Evolutionary conservation across 2,329 filamentous ascomycete species (phyloP).

Genomic region (Aquanectria penicillioides): DNA sequence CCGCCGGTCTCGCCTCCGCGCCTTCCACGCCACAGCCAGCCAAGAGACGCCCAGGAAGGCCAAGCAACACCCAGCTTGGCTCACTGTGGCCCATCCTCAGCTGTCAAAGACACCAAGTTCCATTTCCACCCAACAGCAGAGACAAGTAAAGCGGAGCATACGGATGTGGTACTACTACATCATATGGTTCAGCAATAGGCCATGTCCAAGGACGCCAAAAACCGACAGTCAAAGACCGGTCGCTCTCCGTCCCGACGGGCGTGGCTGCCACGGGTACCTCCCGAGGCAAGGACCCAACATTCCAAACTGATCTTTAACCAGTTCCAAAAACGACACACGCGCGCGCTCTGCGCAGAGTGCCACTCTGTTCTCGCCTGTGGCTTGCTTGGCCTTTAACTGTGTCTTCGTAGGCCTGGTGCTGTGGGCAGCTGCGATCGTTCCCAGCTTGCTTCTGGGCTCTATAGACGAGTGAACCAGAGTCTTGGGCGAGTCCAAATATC

Average conservation of each 20-base stretch:
- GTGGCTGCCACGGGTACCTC: not conserved
- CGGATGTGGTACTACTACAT: too few species aligned
- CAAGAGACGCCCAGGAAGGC: conserved; percentile 14
- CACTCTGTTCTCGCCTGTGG: not conserved
- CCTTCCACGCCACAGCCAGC: conserved; percentile 23
- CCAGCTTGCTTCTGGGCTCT: not conserved
- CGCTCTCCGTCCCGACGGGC: not conserved
- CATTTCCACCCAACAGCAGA: not conserved
- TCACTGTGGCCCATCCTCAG: not conserved
- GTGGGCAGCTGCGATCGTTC: not conserved
- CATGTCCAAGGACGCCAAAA: conserved; percentile 6
- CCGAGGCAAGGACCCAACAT: not conserved
- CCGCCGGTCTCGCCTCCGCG: conserved; percentile 29
- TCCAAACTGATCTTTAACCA: not conserved
- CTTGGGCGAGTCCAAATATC: too few species aligned
- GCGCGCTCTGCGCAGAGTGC: too few species aligned
- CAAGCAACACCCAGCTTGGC: conserved; percentile 16
- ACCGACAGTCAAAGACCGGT: not conserved
- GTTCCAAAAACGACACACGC: not conserved
- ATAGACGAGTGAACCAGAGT: not conserved
- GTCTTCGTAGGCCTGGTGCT: too few species aligned
- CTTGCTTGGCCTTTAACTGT: not conserved
- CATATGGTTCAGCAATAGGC: too few species aligned
- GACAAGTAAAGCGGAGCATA: conserved; percentile 4
- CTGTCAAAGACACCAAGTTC: conserved; percentile 11